A percentile compares a stretch with the other conserved stretches of the same genome.
These are phyloP conservation scores for Neospermospora avenae DNA, from an alignment of 2,329 filamentous ascomycete species.

Conservation along the genomic window DNA sequence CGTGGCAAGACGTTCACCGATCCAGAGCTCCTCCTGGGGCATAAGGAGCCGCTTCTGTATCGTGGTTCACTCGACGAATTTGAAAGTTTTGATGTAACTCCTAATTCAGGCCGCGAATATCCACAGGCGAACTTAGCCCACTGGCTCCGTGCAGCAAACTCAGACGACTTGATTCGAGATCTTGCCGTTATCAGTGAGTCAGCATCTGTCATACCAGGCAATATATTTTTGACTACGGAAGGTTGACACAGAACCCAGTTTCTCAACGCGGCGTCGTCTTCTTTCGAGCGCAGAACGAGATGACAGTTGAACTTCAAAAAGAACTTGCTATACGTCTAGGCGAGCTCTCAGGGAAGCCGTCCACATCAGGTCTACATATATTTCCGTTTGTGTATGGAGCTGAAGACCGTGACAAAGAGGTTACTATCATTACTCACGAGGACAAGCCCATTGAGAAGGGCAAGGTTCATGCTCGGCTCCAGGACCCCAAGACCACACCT, in stretches of 20 bases:
- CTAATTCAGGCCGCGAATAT: slow-evolving; percentile 46
- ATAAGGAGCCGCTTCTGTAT: slow-evolving; percentile 31
- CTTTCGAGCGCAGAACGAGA: slow-evolving; percentile 60
- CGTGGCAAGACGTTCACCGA: too few species aligned
- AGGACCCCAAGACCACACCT: slow-evolving; percentile 27
- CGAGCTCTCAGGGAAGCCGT: slow-evolving; percentile 53
- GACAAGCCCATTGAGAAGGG: slow-evolving; percentile 51
- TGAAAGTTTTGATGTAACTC: slow-evolving; percentile 41
- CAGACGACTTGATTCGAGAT: slow-evolving; percentile 46
- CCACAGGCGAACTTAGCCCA: slow-evolving; percentile 42
- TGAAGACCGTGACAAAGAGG: slow-evolving; percentile 45
- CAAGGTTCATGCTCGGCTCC: slow-evolving; percentile 24
- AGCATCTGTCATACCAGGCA: neutral
- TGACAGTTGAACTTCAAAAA: slow-evolving; percentile 63
- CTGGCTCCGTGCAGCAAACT: slow-evolving; percentile 44
- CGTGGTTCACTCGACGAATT: slow-evolving; percentile 31
- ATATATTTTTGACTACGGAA: neutral
- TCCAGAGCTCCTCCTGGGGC: neutral
- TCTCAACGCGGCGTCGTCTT: slow-evolving; percentile 69
- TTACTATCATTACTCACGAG: slow-evolving; percentile 62
- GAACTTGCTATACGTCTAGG: slow-evolving; percentile 58
- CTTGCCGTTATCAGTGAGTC: slow-evolving; percentile 44
- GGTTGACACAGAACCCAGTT: slow-evolving; percentile 41
- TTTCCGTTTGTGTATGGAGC: slow-evolving; percentile 55
- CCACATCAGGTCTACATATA: slow-evolving; percentile 55